Evolutionary conservation across 768 basidiomycete species (phyloP).

Genomic region (Dioszegia hungarica): DNA sequence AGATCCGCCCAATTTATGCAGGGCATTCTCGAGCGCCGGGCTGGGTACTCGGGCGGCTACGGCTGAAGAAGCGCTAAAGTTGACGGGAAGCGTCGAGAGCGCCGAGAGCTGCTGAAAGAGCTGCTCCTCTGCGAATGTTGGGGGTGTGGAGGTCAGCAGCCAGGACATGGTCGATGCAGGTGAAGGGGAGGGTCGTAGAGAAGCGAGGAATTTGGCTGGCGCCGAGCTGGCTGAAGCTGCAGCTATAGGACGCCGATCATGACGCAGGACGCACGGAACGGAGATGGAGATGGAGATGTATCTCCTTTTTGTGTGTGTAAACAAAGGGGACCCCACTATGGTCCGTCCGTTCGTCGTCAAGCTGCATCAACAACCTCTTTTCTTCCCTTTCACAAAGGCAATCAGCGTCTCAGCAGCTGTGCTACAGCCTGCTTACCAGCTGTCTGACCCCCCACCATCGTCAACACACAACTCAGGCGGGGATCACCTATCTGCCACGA

Average conservation of each 20-base stretch:
- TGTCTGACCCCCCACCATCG: no score
- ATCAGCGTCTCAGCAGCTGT: no score
- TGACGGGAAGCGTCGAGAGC: constrained; percentile 34
- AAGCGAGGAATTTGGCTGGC: neutral
- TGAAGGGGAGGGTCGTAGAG: neutral
- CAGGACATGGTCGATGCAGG: neutral
- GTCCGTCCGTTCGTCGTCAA: neutral
- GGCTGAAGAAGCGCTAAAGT: constrained; percentile 8
- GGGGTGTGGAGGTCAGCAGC: constrained; percentile 16
- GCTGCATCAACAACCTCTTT: neutral
- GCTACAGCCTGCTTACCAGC: no score
- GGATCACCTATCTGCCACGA: neutral
- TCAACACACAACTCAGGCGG: no score
- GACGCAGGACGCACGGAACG: neutral
- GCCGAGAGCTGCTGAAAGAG: constrained; percentile 27
- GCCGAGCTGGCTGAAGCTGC: no score
- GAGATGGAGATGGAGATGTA: neutral
- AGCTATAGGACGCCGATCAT: no score
- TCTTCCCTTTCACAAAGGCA: neutral
- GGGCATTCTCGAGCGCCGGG: constrained; percentile 23
- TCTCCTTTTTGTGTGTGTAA: neutral
- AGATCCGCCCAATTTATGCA: constrained; percentile 31
- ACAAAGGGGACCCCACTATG: neutral
- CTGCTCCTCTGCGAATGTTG: constrained; percentile 33
- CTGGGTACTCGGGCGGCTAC: constrained; percentile 12